These are phyloP conservation scores for Penicillium sclerotigenum DNA, from an alignment of 2,329 filamentous ascomycete genomes.

Conservation along the genomic window DNA sequence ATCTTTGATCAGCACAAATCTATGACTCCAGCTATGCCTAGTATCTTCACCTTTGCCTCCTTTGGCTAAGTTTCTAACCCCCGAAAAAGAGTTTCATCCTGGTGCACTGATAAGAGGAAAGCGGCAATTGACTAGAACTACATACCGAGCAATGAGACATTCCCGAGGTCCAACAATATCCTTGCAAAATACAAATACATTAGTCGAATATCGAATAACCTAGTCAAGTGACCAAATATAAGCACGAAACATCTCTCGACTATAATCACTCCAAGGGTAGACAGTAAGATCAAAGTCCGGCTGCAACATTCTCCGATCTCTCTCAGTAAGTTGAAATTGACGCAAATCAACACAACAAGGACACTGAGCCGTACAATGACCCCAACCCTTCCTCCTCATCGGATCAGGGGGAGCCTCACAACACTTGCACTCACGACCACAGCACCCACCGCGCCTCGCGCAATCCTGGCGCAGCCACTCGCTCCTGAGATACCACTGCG, in stretches of 20 bases:
- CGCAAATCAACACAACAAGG: slow-evolving; percentile 2
- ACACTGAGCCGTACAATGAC: slow-evolving; percentile 6
- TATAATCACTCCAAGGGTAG: slow-evolving; percentile 4
- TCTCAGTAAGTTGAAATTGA: neutral
- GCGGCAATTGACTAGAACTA: neutral
- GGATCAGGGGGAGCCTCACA: slow-evolving; percentile 2
- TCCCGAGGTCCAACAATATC: neutral
- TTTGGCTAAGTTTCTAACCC: neutral
- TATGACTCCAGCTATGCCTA: too few relatives aligned
- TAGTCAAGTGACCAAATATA: slow-evolving; percentile 7
- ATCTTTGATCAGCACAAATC: neutral
- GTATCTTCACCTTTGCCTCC: neutral
- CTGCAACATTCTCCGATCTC: neutral
- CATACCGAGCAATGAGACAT: neutral
- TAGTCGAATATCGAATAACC: too few relatives aligned
- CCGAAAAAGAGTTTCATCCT: neutral
- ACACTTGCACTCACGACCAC: slow-evolving; percentile 8
- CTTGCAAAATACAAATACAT: too few relatives aligned
- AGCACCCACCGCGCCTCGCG: slow-evolving; percentile 7
- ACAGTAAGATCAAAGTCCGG: slow-evolving; percentile 5
- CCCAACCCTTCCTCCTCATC: slow-evolving; percentile 3
- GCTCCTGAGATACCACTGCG: slow-evolving; percentile 6
- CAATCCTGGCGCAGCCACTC: slow-evolving; percentile 7
- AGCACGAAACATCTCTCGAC: slow-evolving; percentile 7
- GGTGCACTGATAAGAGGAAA: neutral